A percentile compares a stretch with the other conserved stretches of the same genome.
Conservation (phyloP, 768 basidiomycete genomes). For the Auricularia cornea region DNA sequence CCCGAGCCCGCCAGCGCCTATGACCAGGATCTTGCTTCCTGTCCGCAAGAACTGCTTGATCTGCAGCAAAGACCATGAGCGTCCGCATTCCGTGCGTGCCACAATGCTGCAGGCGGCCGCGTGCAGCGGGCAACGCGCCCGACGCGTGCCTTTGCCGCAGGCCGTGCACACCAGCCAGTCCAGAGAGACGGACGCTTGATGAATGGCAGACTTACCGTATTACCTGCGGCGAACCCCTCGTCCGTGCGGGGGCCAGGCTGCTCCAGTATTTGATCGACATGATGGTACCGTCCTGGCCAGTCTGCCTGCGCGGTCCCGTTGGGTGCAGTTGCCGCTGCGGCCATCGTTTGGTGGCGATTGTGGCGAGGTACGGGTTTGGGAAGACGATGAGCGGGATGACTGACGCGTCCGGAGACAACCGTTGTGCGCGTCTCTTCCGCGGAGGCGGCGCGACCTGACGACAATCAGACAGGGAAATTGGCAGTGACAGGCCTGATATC, state of each 20-base stretch:
- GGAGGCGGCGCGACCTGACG: no score
- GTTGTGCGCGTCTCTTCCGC: no score
- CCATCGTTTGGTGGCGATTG: not conserved
- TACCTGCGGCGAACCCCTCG: slow-evolving; percentile 71
- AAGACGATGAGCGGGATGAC: no score
- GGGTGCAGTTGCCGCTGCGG: not conserved
- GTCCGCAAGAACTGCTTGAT: slow-evolving; percentile 81
- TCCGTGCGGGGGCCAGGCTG: slow-evolving; percentile 85
- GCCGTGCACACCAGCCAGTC: not conserved
- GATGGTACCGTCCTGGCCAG: slow-evolving; percentile 61
- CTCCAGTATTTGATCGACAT: slow-evolving; percentile 82
- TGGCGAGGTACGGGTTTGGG: no score
- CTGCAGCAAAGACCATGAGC: slow-evolving; percentile 29
- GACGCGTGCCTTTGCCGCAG: no score
- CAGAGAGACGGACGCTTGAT: no score
- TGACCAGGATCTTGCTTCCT: slow-evolving; percentile 88
- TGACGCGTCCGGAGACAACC: no score
- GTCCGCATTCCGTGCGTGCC: not conserved
- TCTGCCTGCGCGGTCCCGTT: slow-evolving; percentile 19
- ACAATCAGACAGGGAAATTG: no score
- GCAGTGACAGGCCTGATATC: no score
- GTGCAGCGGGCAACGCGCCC: not conserved
- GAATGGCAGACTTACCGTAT: slow-evolving; percentile 45
- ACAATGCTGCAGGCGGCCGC: not conserved
- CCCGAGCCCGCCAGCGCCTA: slow-evolving; percentile 94